phyloP scores from a whole-genome alignment of 2,329 filamentous ascomycete genomes.

The Colletotrichum sp. region DNA sequence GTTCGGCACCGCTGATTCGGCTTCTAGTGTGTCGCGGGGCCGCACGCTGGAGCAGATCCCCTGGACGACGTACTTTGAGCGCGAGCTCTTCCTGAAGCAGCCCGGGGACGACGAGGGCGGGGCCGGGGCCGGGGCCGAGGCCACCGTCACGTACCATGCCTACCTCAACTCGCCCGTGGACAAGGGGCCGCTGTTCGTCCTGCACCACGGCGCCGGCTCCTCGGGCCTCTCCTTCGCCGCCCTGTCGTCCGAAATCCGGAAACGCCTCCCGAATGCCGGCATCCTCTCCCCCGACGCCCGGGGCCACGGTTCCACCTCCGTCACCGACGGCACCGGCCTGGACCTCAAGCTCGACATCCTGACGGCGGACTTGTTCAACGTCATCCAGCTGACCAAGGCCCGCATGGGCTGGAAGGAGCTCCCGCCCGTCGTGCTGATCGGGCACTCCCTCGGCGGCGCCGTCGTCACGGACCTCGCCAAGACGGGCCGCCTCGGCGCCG shows the following conservation, averaged over 20 bases:
- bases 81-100: conserved; percentile 77
- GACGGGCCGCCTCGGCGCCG: conserved; percentile 65
- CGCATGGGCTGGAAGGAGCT: conserved; percentile 76
- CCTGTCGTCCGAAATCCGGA: conserved; percentile 77
- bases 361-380: conserved; percentile 71
- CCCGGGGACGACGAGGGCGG: not conserved
- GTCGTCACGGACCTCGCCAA: conserved; percentile 85
- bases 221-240: conserved; percentile 87
- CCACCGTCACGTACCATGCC: conserved; percentile 73
- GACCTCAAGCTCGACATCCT: conserved; percentile 79
- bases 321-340: conserved; percentile 41
- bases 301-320: conserved; percentile 79
- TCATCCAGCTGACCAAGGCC: conserved; percentile 69
- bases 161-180: conserved; percentile 84
- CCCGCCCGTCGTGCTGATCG: conserved; percentile 81
- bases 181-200: conserved; percentile 83
- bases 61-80: conserved; percentile 91
- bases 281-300: conserved; percentile 86
- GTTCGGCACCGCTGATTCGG: not conserved
- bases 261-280: conserved; percentile 78
- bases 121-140: conserved; percentile 20
- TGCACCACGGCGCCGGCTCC: conserved; percentile 93
- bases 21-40: conserved; percentile 36
- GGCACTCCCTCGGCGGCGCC: conserved; percentile 91
- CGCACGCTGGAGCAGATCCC: conserved; percentile 69